Base-by-base conservation (phyloP, 345 rosid species). In the Brassica napus region DNA sequence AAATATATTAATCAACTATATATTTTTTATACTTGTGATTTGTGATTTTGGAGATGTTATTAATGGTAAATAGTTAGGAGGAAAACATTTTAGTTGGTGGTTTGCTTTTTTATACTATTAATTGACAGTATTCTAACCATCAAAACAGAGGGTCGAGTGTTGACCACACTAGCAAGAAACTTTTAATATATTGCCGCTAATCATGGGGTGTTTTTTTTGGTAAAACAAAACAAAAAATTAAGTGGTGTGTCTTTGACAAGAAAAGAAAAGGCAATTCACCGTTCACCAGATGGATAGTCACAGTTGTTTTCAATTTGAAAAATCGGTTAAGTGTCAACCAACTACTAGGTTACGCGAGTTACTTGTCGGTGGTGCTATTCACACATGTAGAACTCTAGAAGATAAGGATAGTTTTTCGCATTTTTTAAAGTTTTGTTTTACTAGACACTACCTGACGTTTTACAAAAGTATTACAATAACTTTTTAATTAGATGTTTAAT, bases 301-400 rank as follows among this genome's bases (percentile, higher is more conserved):
- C 37, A 39, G 3, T 5, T 5, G 15, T 34, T 49, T 76, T 6
- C 18, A n/a, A 6, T 77, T 47, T 69, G 3, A 12, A 47, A 5
- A 3, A 0, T 32, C 4, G 1, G 5, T 28, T 28, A 55, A 57
- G 26, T 67, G 68, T 60, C 23, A 68, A 28, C 78, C 65, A 73
- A 79, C 73, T 12, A 42, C 6, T 42, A 72, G 57, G 74, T 49
- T 74, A 59, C 77, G 61, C 73, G 81, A 65, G 61, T 71, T 60
- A 59, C 65, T 69, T 80, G 80, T 80, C 80, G 80, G 83, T 80
- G 76, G 69, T 32, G 69, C 14, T 55, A 37, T 6, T 8, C 42
- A 55, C 72, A 75, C 79, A 34, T 34, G 70, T 31, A 52, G 24
- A 64, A 37, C 67, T 71, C 59, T 60, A 16, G 79, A 80, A 70